Base-by-base conservation (phyloP, 1,284 basidiomycete genomes). In the Ustilago hordei region DNA sequence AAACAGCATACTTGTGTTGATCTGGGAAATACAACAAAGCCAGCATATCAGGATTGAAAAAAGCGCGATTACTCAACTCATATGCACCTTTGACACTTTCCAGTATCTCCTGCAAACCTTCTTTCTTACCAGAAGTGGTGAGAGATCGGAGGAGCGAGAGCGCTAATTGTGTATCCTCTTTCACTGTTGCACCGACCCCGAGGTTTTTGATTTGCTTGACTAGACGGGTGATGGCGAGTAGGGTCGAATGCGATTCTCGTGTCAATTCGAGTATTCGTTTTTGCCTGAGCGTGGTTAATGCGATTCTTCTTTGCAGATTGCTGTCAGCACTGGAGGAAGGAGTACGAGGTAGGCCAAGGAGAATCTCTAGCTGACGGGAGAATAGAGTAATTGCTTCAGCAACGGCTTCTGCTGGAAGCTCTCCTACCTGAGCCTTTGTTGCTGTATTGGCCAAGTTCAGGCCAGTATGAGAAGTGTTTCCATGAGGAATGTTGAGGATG, bases 31-130 rank as follows among this genome's bases (percentile, higher is more conserved):
- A 99, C 31, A 99, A 89, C 82, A 98, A 87, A 7, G 93, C 95
- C 79, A 99, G 88, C 95, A 99, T 98, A 39, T 91, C 92, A 0
- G 95, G 97, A 85, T 95, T 94, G 88, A 97, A 99, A 88, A 98
- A 99, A 0, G 97, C 97, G 47, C 91, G 89, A 15, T 94, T 95
- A 3, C 95, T 91, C 41, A 93, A 89, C 0, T 88, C 89, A 38
- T 92, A 87, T 0, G 95, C 94, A 69, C 89, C 86, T 8, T 90
- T 89, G 1, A 93, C 92, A 75, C 91, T 88, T 48, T 87, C 85
- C 52, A 95, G 89, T 0, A 90, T 72, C 8, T 72, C 48, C 4
- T 88, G 36, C 87, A 87, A 13, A 0, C 19, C 52, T 43, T 62
- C 28, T 19, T 9, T 15, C 38, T 23, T 13, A 15, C 23, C 19